phyloP scores from a whole-genome alignment of 345 rosid species.

The Camelina neglecta region DNA sequence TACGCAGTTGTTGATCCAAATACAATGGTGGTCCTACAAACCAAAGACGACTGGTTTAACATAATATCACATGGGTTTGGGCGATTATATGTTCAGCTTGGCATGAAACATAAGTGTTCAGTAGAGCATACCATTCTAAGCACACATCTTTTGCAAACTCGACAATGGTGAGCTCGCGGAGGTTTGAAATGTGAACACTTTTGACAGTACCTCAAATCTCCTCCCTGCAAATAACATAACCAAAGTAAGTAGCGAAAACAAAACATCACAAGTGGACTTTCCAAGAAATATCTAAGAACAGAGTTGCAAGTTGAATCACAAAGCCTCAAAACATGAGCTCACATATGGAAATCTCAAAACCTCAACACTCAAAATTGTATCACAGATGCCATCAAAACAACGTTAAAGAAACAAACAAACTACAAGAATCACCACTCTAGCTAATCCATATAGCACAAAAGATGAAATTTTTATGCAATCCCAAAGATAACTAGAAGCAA shows the following conservation, averaged over 20 bases:
- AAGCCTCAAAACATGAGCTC: conserved; percentile 33
- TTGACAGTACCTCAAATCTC: conserved; percentile 90
- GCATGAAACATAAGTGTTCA: conserved; percentile 21
- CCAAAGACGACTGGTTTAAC: conserved; percentile 43
- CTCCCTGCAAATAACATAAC: conserved; percentile 65
- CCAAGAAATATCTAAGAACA: conserved; percentile 9
- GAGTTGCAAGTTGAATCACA: not conserved
- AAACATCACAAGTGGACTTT: not conserved
- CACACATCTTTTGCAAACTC: conserved; percentile 93
- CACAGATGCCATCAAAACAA: conserved; percentile 7
- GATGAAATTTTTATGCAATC: not conserved
- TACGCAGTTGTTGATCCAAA: conserved; percentile 94
- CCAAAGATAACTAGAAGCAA: conserved; percentile 6
- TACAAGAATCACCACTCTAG: not conserved
- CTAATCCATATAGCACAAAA: not conserved
- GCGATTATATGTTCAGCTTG: not conserved
- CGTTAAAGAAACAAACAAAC: not conserved
- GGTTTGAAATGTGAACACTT: conserved; percentile 88
- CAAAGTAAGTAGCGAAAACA: conserved; percentile 18
- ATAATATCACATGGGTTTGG: conserved; percentile 44
- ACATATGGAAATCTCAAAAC: conserved; percentile 6
- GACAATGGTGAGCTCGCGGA: conserved; percentile 96
- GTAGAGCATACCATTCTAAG: conserved; percentile 73
- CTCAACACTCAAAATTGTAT: not conserved
- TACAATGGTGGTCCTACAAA: conserved; percentile 94